Evolutionary conservation across 768 basidiomycete genomes (phyloP).

Genomic region (Amanita polypyramis): DNA sequence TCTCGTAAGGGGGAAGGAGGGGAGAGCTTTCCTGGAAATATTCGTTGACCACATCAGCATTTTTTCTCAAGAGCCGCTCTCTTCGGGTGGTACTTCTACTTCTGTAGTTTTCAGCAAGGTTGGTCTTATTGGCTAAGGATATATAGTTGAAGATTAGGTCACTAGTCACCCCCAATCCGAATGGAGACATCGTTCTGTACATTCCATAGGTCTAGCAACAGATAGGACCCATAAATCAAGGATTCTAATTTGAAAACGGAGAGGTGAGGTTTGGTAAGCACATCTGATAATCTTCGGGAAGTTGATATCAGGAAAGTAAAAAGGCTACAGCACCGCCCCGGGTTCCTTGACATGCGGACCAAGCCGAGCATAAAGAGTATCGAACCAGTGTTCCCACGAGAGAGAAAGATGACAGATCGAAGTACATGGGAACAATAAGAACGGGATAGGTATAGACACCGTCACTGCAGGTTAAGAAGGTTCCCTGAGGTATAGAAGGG

Average conservation of each 20-base stretch:
- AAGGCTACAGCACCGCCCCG: neutral
- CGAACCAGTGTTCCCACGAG: neutral
- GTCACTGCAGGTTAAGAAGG: neutral
- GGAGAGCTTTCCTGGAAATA: neutral
- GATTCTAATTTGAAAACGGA: neutral
- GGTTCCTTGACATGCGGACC: neutral
- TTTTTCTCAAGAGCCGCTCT: neutral
- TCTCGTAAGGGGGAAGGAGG: neutral
- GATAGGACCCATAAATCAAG: too few relatives aligned
- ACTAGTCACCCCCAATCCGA: neutral
- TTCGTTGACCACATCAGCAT: neutral
- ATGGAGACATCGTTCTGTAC: neutral
- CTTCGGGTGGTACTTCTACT: neutral
- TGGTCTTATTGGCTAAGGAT: neutral
- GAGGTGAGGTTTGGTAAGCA: neutral
- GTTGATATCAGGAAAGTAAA: neutral
- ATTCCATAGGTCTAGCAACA: too few relatives aligned
- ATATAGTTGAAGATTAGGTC: neutral
- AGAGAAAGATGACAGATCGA: neutral
- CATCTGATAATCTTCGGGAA: neutral
- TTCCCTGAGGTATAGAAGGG: constrained; percentile 3
- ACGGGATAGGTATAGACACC: neutral
- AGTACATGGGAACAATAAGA: neutral
- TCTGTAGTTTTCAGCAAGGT: neutral
- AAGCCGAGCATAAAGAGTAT: neutral